These are phyloP conservation scores for Globisporangium nodosum DNA, from an alignment of 352 stramenopile species.

Conservation along the genomic window DNA sequence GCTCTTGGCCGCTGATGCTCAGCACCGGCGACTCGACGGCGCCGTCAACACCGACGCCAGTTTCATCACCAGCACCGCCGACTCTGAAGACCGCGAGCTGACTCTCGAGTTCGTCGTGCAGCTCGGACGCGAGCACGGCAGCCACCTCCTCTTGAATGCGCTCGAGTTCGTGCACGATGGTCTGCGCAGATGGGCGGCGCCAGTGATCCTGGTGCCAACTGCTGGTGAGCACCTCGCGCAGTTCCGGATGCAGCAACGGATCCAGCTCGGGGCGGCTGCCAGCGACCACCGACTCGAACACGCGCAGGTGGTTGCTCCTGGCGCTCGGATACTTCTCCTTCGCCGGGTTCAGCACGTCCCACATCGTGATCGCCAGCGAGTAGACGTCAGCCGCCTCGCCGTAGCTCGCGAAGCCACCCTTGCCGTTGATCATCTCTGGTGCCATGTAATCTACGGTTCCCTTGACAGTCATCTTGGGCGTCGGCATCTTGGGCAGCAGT, in stretches of 20 bases:
- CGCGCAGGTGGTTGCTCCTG: constrained; percentile 23
- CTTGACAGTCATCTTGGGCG: constrained; percentile 58
- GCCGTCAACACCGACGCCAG: background rate
- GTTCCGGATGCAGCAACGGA: constrained; percentile 18
- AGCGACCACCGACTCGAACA: constrained; percentile 47
- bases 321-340: constrained; percentile 26
- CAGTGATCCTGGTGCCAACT: constrained; percentile 34
- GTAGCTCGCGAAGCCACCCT: constrained; percentile 39
- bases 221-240: constrained; percentile 35
- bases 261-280: constrained; percentile 26
- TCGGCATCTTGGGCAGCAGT: background rate
- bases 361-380: constrained; percentile 62
- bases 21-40: background rate
- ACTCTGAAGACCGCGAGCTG: background rate
- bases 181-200: constrained; percentile 29
- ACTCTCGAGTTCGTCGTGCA: constrained; percentile 26
- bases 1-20: background rate
- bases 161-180: constrained; percentile 35
- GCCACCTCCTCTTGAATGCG: constrained; percentile 38
- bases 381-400: constrained; percentile 63
- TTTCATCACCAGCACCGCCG: background rate
- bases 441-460: constrained; percentile 38
- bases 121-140: constrained; percentile 22
- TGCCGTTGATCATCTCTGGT: constrained; percentile 59
- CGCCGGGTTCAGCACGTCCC: constrained; percentile 52